Percentiles rank a stretch among this genome's conserved stretches.
phyloP scores from a whole-genome alignment of 163 green algal species.

The Dunaliella salina region DNA sequence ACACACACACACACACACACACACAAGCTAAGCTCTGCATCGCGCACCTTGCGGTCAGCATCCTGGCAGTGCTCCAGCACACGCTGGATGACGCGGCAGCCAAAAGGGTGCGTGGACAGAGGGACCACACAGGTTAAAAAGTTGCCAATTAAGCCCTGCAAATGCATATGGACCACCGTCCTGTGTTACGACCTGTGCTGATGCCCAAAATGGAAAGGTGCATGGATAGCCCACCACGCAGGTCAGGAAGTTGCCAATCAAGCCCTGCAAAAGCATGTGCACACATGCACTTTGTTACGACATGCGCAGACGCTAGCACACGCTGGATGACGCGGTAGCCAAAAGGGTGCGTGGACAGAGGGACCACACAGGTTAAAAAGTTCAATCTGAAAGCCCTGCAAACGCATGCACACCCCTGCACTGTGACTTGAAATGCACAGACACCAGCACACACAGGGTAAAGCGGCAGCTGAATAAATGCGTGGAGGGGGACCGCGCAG shows the following conservation, averaged over 20 bases:
- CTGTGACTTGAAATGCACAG: too few species aligned
- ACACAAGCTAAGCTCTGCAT: background rate
- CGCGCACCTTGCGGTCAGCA: constrained; percentile 12
- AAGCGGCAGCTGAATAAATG: too few species aligned
- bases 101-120: constrained; percentile 80
- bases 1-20: background rate
- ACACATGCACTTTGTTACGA: too few species aligned
- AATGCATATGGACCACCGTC: too few species aligned
- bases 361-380: too few species aligned
- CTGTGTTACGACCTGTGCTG: too few species aligned
- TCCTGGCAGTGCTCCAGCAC: constrained; percentile 80
- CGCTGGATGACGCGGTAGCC: constrained; percentile 84
- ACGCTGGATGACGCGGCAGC: constrained; percentile 86
- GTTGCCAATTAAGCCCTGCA: constrained; percentile 59
- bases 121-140: constrained; percentile 62
- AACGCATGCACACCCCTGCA: too few species aligned
- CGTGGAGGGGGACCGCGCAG: too few species aligned
- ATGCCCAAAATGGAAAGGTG: too few species aligned
- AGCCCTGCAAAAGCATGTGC: constrained; percentile 5
- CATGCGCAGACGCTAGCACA: too few species aligned
- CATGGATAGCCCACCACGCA: background rate
- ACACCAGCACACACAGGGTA: too few species aligned
- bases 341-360: constrained; percentile 72
- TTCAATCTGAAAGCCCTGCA: too few species aligned
- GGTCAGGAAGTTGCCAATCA: background rate